These are phyloP conservation scores for Hyphopichia homilentoma DNA, from an alignment of 805 yeast species.

Conservation along the genomic window DNA sequence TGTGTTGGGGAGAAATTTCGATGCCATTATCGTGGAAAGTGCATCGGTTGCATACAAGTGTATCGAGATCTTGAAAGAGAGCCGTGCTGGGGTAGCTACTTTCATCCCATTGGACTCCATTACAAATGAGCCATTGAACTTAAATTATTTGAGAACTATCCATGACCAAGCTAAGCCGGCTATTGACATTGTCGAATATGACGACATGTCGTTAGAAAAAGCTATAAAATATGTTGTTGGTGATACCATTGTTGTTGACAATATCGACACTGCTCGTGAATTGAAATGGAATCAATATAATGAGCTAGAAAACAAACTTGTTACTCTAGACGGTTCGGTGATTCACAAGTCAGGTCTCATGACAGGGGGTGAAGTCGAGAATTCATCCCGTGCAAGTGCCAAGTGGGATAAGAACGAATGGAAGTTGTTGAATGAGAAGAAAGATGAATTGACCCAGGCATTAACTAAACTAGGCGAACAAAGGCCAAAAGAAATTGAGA, in stretches of 20 bases:
- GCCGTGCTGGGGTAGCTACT: slow-evolving; percentile 79
- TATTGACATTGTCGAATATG: slow-evolving; percentile 66
- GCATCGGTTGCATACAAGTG: slow-evolving; percentile 68
- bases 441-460: slow-evolving; percentile 49
- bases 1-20: slow-evolving; percentile 72
- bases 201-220: slow-evolving; percentile 60
- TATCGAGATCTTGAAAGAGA: slow-evolving; percentile 76
- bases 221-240: slow-evolving; percentile 83
- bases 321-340: slow-evolving; percentile 78
- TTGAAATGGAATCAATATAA: slow-evolving; percentile 59
- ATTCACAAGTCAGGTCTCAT: slow-evolving; percentile 84
- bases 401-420: slow-evolving; percentile 76
- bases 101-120: slow-evolving; percentile 87
- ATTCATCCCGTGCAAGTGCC: slow-evolving; percentile 29
- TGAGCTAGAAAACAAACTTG: slow-evolving; percentile 57
- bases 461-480: slow-evolving; percentile 45
- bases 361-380: slow-evolving; percentile 81
- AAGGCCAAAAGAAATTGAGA: slow-evolving; percentile 52
- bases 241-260: slow-evolving; percentile 73
- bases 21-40: slow-evolving; percentile 80
- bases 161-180: slow-evolving; percentile 60
- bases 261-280: slow-evolving; percentile 60
- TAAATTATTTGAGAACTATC: slow-evolving; percentile 50
- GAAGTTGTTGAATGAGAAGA: slow-evolving; percentile 46
- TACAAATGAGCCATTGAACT: slow-evolving; percentile 47